Conservation (phyloP, 306 rosid species). For the Trifolium subterraneum region DNA sequence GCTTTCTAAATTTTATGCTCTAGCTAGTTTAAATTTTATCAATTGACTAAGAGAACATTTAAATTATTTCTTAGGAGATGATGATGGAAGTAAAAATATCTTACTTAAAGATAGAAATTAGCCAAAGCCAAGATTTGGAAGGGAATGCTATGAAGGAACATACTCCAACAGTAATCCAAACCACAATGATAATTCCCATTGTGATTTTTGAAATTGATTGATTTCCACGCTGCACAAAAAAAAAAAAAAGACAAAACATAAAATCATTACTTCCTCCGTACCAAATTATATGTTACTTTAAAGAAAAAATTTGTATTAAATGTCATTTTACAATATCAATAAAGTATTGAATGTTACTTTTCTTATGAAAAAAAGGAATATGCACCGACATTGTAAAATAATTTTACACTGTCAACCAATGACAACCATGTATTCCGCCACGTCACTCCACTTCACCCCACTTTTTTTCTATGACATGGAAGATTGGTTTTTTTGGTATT, state of each 20-base stretch:
- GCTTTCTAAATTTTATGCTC: neutral
- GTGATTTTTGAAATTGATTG: slow-evolving; percentile 65
- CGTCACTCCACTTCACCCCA: too few relatives aligned
- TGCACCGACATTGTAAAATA: too few relatives aligned
- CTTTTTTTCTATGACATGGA: too few relatives aligned
- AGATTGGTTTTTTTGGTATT: too few relatives aligned
- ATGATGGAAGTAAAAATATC: slow-evolving; percentile 24
- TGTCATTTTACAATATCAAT: too few relatives aligned
- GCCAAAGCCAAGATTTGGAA: slow-evolving; percentile 80
- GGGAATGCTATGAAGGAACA: slow-evolving; percentile 71
- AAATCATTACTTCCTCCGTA: too few relatives aligned
- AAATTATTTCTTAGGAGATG: neutral
- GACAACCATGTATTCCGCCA: too few relatives aligned
- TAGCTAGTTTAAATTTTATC: neutral
- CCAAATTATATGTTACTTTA: too few relatives aligned
- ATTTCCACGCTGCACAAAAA: slow-evolving; percentile 61
- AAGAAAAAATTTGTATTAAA: too few relatives aligned
- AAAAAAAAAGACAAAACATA: neutral
- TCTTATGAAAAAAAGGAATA: too few relatives aligned
- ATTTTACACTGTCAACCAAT: too few relatives aligned
- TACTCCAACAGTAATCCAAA: slow-evolving; percentile 60
- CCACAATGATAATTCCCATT: slow-evolving; percentile 50
- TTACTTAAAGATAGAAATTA: slow-evolving; percentile 69
- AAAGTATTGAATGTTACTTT: too few relatives aligned
- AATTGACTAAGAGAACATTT: neutral